Evolutionary conservation across 2,329 filamentous ascomycete species (phyloP).

Genomic region (Colletotrichum tofieldiae): DNA sequence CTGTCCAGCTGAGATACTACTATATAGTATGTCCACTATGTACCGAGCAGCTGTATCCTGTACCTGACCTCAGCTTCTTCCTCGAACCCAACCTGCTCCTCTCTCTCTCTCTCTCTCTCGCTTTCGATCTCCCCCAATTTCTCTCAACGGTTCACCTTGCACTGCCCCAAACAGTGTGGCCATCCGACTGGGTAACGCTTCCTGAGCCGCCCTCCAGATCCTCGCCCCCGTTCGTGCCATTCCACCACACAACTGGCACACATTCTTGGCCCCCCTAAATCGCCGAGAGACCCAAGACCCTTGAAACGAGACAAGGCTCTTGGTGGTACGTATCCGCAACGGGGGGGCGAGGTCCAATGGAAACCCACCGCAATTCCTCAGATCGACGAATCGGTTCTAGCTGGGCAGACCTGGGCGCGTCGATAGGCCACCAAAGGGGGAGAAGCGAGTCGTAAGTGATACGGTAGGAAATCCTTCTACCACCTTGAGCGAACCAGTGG

Average conservation of each 20-base stretch:
- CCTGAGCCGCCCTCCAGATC: background rate
- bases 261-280: background rate
- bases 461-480: conserved; percentile 2
- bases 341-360: background rate
- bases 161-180: background rate
- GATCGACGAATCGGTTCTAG: conserved; percentile 12
- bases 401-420: background rate
- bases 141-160: conserved; percentile 1
- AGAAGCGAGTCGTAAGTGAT: background rate
- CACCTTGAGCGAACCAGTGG: background rate
- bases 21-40: no score
- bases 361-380: background rate
- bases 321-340: background rate
- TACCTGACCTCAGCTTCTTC: conserved; percentile 1
- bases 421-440: background rate
- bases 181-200: background rate
- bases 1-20: background rate
- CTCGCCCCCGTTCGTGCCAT: background rate
- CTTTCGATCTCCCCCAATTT: background rate
- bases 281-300: conserved; percentile 6
- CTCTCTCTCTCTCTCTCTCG: background rate
- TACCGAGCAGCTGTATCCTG: background rate
- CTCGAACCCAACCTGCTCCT: background rate
- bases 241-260: no score
- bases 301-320: conserved; percentile 6